Percentiles rank a stretch among this genome's conserved stretches.
phyloP scores from a whole-genome alignment of 2,329 filamentous ascomycete species.

The Endoconidiophora laricicola region DNA sequence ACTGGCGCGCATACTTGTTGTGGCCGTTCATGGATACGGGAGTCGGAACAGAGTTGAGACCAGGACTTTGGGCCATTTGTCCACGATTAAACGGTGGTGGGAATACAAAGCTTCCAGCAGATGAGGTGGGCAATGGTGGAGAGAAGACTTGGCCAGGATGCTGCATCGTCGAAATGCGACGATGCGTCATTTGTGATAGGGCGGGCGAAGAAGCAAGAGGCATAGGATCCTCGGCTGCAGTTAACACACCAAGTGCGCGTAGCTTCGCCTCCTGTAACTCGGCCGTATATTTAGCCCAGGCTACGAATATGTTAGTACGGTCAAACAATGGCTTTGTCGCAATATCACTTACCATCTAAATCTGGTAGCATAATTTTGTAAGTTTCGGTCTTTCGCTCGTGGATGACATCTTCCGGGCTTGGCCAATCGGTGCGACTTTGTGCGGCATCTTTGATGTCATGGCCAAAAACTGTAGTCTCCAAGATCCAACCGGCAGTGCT shows the following conservation, averaged over 20 bases:
- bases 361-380: slow-evolving; percentile 55
- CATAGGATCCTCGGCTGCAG: slow-evolving; percentile 55
- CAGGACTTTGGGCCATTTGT: slow-evolving; percentile 46
- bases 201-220: slow-evolving; percentile 21
- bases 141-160: slow-evolving; percentile 68
- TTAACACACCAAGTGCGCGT: slow-evolving; percentile 72
- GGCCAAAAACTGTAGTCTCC: slow-evolving; percentile 27
- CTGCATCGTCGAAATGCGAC: slow-evolving; percentile 41
- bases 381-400: slow-evolving; percentile 34
- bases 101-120: slow-evolving; percentile 31
- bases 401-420: slow-evolving; percentile 36
- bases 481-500: slow-evolving; percentile 52
- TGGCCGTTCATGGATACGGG: slow-evolving; percentile 51
- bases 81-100: slow-evolving; percentile 41
- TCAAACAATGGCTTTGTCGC: background rate
- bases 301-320: slow-evolving; percentile 18
- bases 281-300: slow-evolving; percentile 61
- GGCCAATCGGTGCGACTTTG: slow-evolving; percentile 59
- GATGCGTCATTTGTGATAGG: slow-evolving; percentile 9
- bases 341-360: slow-evolving; percentile 34
- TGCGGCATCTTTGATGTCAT: slow-evolving; percentile 27
- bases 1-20: slow-evolving; percentile 50
- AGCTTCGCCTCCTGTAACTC: slow-evolving; percentile 82
- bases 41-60: slow-evolving; percentile 49
- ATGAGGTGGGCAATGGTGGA: slow-evolving; percentile 66